phyloP scores from a whole-genome alignment of 1,284 basidiomycete species.

The Prillingera fragicola region DNA sequence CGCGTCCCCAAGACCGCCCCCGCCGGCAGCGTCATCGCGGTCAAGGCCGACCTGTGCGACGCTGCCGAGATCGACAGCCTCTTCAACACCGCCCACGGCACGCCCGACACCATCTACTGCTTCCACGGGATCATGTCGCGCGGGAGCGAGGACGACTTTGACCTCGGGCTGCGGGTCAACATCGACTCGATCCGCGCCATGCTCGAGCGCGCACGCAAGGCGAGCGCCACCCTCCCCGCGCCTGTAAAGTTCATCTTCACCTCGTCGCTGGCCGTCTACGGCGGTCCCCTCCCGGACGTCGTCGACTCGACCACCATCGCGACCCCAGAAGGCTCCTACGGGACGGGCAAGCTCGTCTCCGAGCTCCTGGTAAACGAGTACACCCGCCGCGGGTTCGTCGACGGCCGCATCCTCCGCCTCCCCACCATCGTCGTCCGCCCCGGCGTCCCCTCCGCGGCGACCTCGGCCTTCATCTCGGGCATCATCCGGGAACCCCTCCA shows the following conservation, averaged over 20 bases:
- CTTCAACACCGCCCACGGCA: slow-evolving; percentile 39
- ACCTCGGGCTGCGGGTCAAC: slow-evolving; percentile 59
- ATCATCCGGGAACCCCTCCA: slow-evolving; percentile 61
- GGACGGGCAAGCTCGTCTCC: slow-evolving; percentile 57
- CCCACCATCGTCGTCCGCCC: slow-evolving; percentile 61
- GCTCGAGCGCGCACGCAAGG: slow-evolving; percentile 52
- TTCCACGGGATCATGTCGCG: slow-evolving; percentile 62
- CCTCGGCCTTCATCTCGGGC: slow-evolving; percentile 59
- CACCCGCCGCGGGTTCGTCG: slow-evolving; percentile 57
- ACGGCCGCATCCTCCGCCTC: slow-evolving; percentile 59
- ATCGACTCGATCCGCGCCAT: slow-evolving; percentile 57
- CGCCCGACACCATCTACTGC: slow-evolving; percentile 51
- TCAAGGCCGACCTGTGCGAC: slow-evolving; percentile 55
- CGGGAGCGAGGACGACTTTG: slow-evolving; percentile 60
- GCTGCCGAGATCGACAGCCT: slow-evolving; percentile 49
- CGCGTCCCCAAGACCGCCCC: slow-evolving; percentile 48
- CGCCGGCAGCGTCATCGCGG: slow-evolving; percentile 35
- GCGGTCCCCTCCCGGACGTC: slow-evolving; percentile 56
- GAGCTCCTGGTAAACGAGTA: slow-evolving; percentile 62
- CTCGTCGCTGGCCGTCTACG: slow-evolving; percentile 61
- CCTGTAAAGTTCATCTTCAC: slow-evolving; percentile 59
- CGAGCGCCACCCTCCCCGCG: slow-evolving; percentile 15
- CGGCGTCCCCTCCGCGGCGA: slow-evolving; percentile 55
- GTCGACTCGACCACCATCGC: slow-evolving; percentile 54
- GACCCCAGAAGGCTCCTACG: slow-evolving; percentile 58